phyloP scores from a whole-genome alignment of 2,329 filamentous ascomycete genomes.

The Lachnellula arida region DNA sequence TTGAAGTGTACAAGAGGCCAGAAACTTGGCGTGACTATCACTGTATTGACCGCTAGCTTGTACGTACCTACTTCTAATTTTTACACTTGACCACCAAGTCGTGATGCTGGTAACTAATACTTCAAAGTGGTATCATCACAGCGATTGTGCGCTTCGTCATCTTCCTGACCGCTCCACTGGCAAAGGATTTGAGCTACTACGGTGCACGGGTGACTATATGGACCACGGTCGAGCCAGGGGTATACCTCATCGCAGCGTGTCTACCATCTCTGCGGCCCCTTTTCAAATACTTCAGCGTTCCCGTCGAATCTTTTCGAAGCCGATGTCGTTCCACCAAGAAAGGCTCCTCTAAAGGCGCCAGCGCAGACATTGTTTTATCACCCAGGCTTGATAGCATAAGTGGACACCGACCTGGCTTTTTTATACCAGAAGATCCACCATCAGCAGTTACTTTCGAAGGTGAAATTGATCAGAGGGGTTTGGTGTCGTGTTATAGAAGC shows the following conservation, averaged over 20 bases:
- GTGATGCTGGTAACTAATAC: no score
- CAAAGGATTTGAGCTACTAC: neutral
- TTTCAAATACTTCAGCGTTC: neutral
- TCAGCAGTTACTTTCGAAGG: no score
- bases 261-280: neutral
- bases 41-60: conserved; percentile 7
- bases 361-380: no score
- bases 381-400: no score
- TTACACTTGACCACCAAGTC: no score
- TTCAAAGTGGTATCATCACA: conserved; percentile 1
- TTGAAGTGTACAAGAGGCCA: neutral
- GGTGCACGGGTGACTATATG: neutral
- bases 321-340: no score
- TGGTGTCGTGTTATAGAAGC: no score
- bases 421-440: no score
- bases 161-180: neutral
- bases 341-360: no score
- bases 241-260: neutral
- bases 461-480: no score
- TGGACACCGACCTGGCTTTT: no score
- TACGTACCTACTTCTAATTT: conserved; percentile 2
- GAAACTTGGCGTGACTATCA: conserved; percentile 1
- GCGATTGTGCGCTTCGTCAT: conserved; percentile 1
- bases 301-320: no score
- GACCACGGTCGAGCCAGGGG: neutral